Conservation (phyloP, 1,284 basidiomycete genomes). For the Rhizoctonia solani region DNA sequence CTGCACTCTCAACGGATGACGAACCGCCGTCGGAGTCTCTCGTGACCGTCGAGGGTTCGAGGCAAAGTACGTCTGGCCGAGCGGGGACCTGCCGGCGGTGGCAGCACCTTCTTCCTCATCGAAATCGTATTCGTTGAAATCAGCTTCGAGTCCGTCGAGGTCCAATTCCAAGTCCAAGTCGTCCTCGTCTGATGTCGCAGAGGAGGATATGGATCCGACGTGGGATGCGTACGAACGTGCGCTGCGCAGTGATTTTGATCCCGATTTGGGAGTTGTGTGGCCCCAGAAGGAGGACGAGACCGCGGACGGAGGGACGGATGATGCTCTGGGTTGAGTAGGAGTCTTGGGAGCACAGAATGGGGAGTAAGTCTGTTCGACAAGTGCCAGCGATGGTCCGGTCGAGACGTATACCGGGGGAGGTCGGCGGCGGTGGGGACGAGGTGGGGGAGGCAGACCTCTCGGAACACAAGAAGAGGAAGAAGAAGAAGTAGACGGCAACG, state of each 20-base stretch:
- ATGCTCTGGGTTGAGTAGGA: neutral
- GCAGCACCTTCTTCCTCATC: neutral
- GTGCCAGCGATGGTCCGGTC: neutral
- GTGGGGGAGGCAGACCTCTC: constrained; percentile 18
- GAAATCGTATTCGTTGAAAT: constrained; percentile 9
- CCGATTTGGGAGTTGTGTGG: neutral
- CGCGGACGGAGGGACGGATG: constrained; percentile 8
- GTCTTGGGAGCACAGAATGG: constrained; percentile 5
- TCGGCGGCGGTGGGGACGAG: neutral
- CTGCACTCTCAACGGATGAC: constrained; percentile 10
- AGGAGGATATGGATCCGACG: neutral
- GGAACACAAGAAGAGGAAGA: neutral
- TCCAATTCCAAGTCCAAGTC: neutral
- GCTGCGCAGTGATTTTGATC: neutral
- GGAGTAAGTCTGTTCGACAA: constrained; percentile 6
- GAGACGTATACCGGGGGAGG: constrained; percentile 10
- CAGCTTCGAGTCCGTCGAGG: neutral
- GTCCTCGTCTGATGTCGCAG: neutral
- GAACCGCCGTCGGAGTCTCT: neutral
- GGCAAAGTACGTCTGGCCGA: constrained; percentile 2
- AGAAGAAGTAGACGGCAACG: neutral
- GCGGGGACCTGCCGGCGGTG: neutral
- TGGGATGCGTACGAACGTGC: neutral
- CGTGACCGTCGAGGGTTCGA: neutral
- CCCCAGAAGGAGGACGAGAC: constrained; percentile 6